Evolutionary conservation across 495 filamentous ascomycete genomes (phyloP), one percentile per base, ranked within the genome.

Genomic region (Lentithecium fluviatile): DNA sequence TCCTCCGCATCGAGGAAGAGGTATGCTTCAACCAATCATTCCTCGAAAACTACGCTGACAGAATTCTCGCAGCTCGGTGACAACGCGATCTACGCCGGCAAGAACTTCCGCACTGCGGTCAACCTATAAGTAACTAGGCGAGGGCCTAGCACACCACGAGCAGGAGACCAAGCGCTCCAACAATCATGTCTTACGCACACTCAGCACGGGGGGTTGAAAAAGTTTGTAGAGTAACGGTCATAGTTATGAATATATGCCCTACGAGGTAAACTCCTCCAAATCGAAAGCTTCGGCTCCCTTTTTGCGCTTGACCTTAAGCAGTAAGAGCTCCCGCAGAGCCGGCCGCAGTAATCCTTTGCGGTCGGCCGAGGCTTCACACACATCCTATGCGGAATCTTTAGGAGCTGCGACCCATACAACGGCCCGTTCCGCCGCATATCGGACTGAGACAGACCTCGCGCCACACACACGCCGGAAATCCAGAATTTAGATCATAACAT

Each of bases 1-100:
- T 99, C 75, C 90, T 99, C 75, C 88, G 95, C 71, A 99, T 99
- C 69, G 95, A 97, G 86, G 95, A 99, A 82, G 95, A 99, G 40
- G 40, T 43, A 43, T 20, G 40, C 40, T 6, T 20, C n/a, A 43
- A 43, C 13, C 3, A 43, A 3, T 20, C 40, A 20, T n/a, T 43
- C 40, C 19, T 43, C 5, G 6, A 13, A 15, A 5, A 43, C 15
- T 3, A 20, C 40, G 15, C 40, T 43, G 19, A 43, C 40, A 32
- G 10, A n/a, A n/a, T 6, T 43, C 19, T 20, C 15, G 13, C 40
- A 43, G 83, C 88, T 99, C 56, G 93, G 91, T 69, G 78, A 80
- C 69, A 87, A 94, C 67, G 95, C 94, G 66, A 69, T 96, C 77
- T 99, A 89, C 73, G 92, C 91, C 66, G 95, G 95, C 65, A 77